A percentile compares a stretch with the other conserved stretches of the same genome.
phyloP scores from a whole-genome alignment of 805 yeast species.

The Candida rishiriensis region DNA sequence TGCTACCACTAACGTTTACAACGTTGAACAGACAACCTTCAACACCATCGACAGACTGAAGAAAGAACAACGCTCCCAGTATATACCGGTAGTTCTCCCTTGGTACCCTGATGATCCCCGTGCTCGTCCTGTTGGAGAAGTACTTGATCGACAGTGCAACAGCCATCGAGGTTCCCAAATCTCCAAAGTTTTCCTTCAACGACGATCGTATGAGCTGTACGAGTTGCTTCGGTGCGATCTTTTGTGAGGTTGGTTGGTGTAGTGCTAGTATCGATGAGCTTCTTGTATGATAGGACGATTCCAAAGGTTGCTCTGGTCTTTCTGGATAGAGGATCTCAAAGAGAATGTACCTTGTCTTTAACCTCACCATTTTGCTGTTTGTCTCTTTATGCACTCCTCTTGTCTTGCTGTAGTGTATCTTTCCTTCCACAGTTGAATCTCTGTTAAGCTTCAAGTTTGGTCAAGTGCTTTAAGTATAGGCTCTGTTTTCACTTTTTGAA shows the following conservation, averaged over 20 bases:
- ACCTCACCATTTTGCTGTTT: constrained; percentile 63
- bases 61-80: constrained; percentile 61
- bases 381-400: neutral
- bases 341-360: constrained; percentile 77
- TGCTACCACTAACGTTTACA: constrained; percentile 78
- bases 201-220: constrained; percentile 50
- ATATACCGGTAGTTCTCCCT: constrained; percentile 59
- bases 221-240: constrained; percentile 46
- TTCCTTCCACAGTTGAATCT: neutral
- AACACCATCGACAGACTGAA: constrained; percentile 44
- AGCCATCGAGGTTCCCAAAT: constrained; percentile 62
- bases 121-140: constrained; percentile 74
- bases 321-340: constrained; percentile 76
- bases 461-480: too few relatives aligned
- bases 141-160: constrained; percentile 57
- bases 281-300: constrained; percentile 21
- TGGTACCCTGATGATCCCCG: constrained; percentile 78
- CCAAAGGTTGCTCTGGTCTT: neutral
- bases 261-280: constrained; percentile 39
- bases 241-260: constrained; percentile 47
- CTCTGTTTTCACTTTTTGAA: too few relatives aligned
- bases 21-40: constrained; percentile 52
- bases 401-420: neutral
- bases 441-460: too few relatives aligned
- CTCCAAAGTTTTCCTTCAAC: constrained; percentile 70